Evolutionary conservation across 192 early-diverging fungal species (phyloP), one percentile per base, ranked within the genome.

Genomic region (Pilaira anomala): DNA sequence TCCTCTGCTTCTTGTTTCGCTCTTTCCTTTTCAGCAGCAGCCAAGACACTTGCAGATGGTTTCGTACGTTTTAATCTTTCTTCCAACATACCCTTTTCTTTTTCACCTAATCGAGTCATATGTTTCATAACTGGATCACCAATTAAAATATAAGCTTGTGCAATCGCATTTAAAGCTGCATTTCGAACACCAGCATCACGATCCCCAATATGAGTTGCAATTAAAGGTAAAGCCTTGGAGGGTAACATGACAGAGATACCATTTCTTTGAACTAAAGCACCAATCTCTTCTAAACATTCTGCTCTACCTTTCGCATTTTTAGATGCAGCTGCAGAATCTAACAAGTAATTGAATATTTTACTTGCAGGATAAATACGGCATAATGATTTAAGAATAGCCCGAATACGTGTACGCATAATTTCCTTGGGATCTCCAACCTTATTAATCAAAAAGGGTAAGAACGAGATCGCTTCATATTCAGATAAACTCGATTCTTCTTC

Each of bases 401-500:
- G 83, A 8, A 93, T 82, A 44, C 89, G 82, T 6, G 76, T 71
- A 12, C 92, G 79, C 72, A 96, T 88, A 2, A 78, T 77, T 62
- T 95, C 93, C 66, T 96, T 96, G 55, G 84, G 80, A 64, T 96
- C 93, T 14, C 94, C 94, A 4, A 92, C 72, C 74, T 91, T 91
- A 50, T 73, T 70, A 45, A 75, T 75, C 59, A 71, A 84, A 16
- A 75, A 75, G 1, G 94, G 94, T 22, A 96, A 62, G 56, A 96
- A 89, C 0, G 83, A 75, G 9, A 78, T 65, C 0, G 90, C 94
- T 57, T 96, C 94, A 63, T 94, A 92, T 63, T 96, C 94, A 0
- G 82, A 76, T 64, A 93, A 74, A 22, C 81, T 73, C 40, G 79
- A 78, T 13, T 84, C 82, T 14, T 80, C 72, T 21, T 86, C 78